Conservation (phyloP, 2,329 filamentous ascomycete genomes). For the Stagonosporopsis vannaccii region DNA sequence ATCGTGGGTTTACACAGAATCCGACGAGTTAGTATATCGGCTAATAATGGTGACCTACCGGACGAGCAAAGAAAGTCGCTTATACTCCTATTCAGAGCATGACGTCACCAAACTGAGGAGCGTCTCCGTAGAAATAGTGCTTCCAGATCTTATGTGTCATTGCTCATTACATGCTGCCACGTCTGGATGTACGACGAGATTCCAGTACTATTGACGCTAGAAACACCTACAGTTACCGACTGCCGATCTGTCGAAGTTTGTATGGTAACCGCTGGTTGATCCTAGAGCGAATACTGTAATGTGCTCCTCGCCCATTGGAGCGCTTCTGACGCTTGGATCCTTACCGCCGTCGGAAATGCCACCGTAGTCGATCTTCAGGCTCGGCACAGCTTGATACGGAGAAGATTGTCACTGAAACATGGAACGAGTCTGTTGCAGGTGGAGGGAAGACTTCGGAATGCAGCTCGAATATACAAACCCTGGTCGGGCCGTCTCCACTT, state of each 20-base stretch:
- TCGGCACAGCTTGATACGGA: background rate
- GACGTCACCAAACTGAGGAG: too few species aligned
- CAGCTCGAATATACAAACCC: background rate
- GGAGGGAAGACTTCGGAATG: background rate
- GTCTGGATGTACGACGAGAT: background rate
- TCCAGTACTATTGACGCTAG: background rate
- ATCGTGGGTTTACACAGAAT: too few species aligned
- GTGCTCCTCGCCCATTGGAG: background rate
- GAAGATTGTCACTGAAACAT: background rate
- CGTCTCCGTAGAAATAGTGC: too few species aligned
- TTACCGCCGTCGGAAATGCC: background rate
- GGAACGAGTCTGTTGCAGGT: background rate
- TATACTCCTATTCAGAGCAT: too few species aligned
- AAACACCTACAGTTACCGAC: background rate
- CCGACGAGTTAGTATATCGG: too few species aligned
- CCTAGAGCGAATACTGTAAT: background rate
- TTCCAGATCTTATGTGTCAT: too few species aligned
- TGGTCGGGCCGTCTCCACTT: background rate
- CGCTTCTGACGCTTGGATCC: background rate
- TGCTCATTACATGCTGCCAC: background rate
- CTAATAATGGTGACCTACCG: too few species aligned
- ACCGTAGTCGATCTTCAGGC: background rate
- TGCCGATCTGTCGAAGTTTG: background rate
- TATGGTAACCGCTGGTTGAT: background rate
- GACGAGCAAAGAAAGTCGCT: too few species aligned